These are phyloP conservation scores for Haplosporangium sp. DNA, from an alignment of 371 early-diverging fungal genomes.

Conservation along the genomic window DNA sequence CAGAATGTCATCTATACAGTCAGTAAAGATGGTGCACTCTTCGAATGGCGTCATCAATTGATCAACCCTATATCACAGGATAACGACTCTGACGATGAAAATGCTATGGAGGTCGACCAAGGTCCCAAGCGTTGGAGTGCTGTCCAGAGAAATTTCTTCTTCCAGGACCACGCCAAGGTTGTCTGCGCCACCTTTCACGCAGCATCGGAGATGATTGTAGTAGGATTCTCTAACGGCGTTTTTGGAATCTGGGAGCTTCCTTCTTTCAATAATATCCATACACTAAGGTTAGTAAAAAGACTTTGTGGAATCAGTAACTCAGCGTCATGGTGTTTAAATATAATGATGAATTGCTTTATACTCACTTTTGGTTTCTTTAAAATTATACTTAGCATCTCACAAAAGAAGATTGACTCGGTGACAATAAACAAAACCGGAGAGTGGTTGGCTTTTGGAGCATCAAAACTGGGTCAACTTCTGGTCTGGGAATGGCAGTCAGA, in stretches of 20 bases:
- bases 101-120: slow-evolving; percentile 67
- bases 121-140: slow-evolving; percentile 71
- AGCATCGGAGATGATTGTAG: slow-evolving; percentile 80
- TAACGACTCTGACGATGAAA: slow-evolving; percentile 61
- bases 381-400: slow-evolving; percentile 80
- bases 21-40: slow-evolving; percentile 90
- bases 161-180: slow-evolving; percentile 79
- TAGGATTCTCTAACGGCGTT: slow-evolving; percentile 92
- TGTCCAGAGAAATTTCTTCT: slow-evolving; percentile 76
- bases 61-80: slow-evolving; percentile 54
- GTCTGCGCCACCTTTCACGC: slow-evolving; percentile 86
- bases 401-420: slow-evolving; percentile 89
- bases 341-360: neutral
- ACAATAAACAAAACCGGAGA: slow-evolving; percentile 93
- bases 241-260: slow-evolving; percentile 98
- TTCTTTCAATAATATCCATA: slow-evolving; percentile 87
- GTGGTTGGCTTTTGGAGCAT: slow-evolving; percentile 97
- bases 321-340: too few relatives aligned
- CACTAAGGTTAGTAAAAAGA: slow-evolving; percentile 73
- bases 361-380: neutral
- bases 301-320: too few relatives aligned
- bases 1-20: slow-evolving; percentile 88
- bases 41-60: slow-evolving; percentile 78
- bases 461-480: slow-evolving; percentile 93
- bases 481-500: slow-evolving; percentile 99